These are phyloP conservation scores for Sonneratia caseolaris DNA, from an alignment of 345 rosid genomes.

Conservation along the genomic window DNA sequence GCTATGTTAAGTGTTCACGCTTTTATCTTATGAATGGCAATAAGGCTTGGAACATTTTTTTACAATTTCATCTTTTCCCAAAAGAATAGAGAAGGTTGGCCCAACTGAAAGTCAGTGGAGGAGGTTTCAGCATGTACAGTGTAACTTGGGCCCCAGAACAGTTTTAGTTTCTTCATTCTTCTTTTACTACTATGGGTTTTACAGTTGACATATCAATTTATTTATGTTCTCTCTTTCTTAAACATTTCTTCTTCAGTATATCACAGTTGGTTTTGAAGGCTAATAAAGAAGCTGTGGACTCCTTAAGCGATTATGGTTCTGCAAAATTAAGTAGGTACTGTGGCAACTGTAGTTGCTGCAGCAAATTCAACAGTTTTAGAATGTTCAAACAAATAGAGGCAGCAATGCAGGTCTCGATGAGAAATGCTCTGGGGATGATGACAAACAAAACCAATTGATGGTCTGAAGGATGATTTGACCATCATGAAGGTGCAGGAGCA, in stretches of 20 bases:
- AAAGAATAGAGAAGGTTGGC: not conserved
- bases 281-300: slow-evolving; percentile 91
- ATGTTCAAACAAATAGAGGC: slow-evolving; percentile 96
- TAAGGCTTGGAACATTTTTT: not conserved
- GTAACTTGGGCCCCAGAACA: not conserved
- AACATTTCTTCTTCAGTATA: slow-evolving; percentile 39
- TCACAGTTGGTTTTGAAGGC: slow-evolving; percentile 88
- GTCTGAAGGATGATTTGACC: slow-evolving; percentile 84
- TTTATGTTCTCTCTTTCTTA: not conserved
- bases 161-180: not conserved
- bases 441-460: slow-evolving; percentile 49
- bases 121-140: not conserved
- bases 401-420: slow-evolving; percentile 94
- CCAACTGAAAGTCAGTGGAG: not conserved
- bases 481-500: slow-evolving; percentile 68
- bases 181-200: not conserved
- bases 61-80: not conserved
- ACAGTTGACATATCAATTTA: not conserved
- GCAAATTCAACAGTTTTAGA: slow-evolving; percentile 93
- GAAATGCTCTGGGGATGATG: slow-evolving; percentile 68
- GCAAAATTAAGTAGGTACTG: slow-evolving; percentile 64
- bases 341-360: slow-evolving; percentile 92
- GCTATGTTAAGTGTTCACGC: not conserved
- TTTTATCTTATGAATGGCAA: no score
- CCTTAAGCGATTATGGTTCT: slow-evolving; percentile 85